Base-by-base conservation (phyloP, 148 eudicot genomes). In the Spergularia bocconei region DNA sequence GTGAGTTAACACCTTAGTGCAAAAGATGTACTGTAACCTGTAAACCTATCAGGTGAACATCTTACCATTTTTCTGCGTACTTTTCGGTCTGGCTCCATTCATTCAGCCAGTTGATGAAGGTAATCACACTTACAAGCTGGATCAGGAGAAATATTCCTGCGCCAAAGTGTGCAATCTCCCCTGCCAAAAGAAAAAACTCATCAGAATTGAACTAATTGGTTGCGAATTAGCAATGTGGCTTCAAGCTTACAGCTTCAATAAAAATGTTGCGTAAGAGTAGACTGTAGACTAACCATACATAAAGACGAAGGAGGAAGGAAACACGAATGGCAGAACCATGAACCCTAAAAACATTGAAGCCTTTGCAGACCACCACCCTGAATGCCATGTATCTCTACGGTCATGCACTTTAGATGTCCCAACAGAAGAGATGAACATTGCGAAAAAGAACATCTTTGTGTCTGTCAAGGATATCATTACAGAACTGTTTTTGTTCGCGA, bases 81-180 rank as follows among this genome's bases (percentile, higher is more conserved):
- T 88, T 87, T 51, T 88, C 95, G 17, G 93, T 87, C 7, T 57
- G 86, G 81, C 86, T 87, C 60, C 84, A 84, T 73, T 92, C 90
- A 70, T 92, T 88, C 60, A 92, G 19, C 93, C 93, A 92, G 56
- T 69, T 85, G 58, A 92, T 89, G 89, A 92, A 92, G 83, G 88
- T 92, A 80, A 90, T 87, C 55, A 92, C 87, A 76, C 97, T 92
- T 48, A 92, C 80, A 39, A 92, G 87, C 86, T 92, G 97, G 74
- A 92, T 87, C 54, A 92, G 76, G 48, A 90, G 87, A 78, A 90
- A 92, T 54, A 92, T 84, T 87, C 97, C 97, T 1, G 97, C 97
- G 9, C 97, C 97, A 81, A 92, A 88, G 80, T 92, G 97, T n/a
- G 97, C 97, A 36, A 90, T 48, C 51, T 86, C 80, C 69, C 95